Conservation (phyloP, 306 rosid species). For the Malus orientalis region DNA sequence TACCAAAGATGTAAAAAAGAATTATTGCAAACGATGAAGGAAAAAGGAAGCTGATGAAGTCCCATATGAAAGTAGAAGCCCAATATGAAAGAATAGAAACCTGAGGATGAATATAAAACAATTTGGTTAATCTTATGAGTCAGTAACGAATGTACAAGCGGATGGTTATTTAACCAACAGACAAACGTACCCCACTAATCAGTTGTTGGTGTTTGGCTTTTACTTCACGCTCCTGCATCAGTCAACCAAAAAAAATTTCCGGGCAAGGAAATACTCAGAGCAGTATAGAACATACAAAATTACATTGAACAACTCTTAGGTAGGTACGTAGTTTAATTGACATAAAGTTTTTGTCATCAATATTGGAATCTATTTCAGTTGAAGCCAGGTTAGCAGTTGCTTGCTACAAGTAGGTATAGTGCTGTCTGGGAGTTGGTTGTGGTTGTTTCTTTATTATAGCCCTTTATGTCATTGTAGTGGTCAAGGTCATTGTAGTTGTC, state of each 20-base stretch:
- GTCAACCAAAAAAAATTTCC: conserved; percentile 15
- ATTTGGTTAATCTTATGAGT: conserved; percentile 1
- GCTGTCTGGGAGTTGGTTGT: background rate
- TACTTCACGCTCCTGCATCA: conserved; percentile 94
- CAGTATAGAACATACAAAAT: background rate
- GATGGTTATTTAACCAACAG: conserved; percentile 1
- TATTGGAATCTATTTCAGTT: background rate
- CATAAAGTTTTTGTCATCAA: background rate
- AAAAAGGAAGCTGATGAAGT: conserved; percentile 86
- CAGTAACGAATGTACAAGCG: conserved; percentile 3
- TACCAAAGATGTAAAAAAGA: conserved; percentile 82
- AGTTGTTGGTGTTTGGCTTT: conserved; percentile 94
- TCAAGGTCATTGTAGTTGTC: background rate
- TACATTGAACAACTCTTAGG: background rate
- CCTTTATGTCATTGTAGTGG: background rate
- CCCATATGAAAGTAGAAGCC: conserved; percentile 84
- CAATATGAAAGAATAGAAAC: conserved; percentile 86
- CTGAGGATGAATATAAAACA: conserved; percentile 31
- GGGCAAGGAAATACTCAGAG: conserved; percentile 5
- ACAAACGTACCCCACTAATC: conserved; percentile 78
- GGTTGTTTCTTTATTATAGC: background rate
- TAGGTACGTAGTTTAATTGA: background rate
- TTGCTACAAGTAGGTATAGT: background rate
- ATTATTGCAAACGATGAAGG: conserved; percentile 70
- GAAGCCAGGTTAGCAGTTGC: background rate